Evolutionary conservation across 768 basidiomycete genomes (phyloP).

Genomic region (Neoboletus magnificus): DNA sequence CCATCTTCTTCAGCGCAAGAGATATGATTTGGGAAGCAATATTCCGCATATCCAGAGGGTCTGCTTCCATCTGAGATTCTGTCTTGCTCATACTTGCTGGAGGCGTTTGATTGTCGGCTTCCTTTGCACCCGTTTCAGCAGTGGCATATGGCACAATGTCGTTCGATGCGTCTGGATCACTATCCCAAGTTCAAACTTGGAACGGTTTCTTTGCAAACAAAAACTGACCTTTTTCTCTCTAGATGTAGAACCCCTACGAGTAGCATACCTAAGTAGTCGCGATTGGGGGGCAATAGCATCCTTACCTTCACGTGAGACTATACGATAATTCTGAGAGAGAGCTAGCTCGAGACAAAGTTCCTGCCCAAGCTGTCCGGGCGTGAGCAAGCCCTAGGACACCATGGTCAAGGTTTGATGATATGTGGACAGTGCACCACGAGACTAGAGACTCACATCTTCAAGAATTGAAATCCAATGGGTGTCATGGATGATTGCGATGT

Average conservation of each 20-base stretch:
- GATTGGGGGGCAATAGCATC: no score
- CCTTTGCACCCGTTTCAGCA: neutral
- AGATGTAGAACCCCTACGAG: neutral
- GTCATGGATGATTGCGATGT: conserved; percentile 6
- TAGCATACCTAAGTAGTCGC: neutral
- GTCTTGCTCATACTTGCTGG: neutral
- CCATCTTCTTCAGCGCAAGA: neutral
- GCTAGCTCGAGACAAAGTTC: neutral
- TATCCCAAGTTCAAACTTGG: neutral
- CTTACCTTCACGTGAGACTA: neutral
- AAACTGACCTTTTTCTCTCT: neutral
- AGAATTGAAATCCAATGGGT: conserved; percentile 7
- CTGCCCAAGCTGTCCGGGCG: neutral
- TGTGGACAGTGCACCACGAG: neutral
- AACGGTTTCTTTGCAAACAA: neutral
- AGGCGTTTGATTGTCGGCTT: neutral
- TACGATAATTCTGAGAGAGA: neutral
- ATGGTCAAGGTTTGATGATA: neutral
- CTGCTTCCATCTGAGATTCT: neutral
- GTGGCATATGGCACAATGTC: no score
- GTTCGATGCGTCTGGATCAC: neutral
- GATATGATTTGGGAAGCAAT: neutral
- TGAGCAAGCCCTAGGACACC: neutral
- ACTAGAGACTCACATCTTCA: neutral
- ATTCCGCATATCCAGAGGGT: neutral